Percentiles rank a stretch among this genome's conserved stretches.
Conservation (phyloP, 2,329 filamentous ascomycete genomes). For the Onygenales sp. region DNA sequence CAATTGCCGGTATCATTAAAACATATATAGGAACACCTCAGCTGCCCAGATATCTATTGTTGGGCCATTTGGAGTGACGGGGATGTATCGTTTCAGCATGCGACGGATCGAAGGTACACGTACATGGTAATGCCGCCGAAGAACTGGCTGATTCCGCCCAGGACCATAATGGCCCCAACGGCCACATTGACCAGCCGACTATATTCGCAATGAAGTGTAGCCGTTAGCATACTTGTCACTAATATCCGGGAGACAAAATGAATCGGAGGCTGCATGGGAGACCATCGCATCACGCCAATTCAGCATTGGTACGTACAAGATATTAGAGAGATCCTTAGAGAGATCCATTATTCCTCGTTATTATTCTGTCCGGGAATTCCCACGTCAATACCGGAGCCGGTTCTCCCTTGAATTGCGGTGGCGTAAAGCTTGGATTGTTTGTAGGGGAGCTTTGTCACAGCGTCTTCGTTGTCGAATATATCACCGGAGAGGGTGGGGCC, state of each 20-base stretch:
- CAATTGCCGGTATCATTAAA: not conserved
- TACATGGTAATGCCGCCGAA: conserved; percentile 28
- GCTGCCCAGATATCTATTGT: too few relatives aligned
- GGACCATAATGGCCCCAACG: conserved; percentile 75
- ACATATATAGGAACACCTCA: too few relatives aligned
- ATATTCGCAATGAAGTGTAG: conserved; percentile 13
- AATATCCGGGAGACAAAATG: not conserved
- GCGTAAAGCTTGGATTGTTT: too few relatives aligned
- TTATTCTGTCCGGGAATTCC: not conserved
- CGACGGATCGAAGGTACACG: not conserved
- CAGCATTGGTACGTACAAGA: conserved; percentile 9
- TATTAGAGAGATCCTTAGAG: conserved; percentile 12
- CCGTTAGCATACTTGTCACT: conserved; percentile 16
- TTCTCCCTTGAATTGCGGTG: too few relatives aligned
- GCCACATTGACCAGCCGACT: conserved; percentile 93
- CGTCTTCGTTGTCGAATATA: not conserved
- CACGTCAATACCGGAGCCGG: not conserved
- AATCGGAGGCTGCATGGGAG: too few relatives aligned
- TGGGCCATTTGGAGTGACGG: too few relatives aligned
- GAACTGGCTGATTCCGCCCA: conserved; percentile 58
- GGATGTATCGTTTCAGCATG: too few relatives aligned
- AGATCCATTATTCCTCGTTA: conserved; percentile 7
- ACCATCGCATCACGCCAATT: conserved; percentile 2
- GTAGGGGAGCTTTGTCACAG: too few relatives aligned
- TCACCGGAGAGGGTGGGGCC: not conserved